phyloP scores from a whole-genome alignment of 1,284 basidiomycete genomes.

The Leccinum griseonigrum region DNA sequence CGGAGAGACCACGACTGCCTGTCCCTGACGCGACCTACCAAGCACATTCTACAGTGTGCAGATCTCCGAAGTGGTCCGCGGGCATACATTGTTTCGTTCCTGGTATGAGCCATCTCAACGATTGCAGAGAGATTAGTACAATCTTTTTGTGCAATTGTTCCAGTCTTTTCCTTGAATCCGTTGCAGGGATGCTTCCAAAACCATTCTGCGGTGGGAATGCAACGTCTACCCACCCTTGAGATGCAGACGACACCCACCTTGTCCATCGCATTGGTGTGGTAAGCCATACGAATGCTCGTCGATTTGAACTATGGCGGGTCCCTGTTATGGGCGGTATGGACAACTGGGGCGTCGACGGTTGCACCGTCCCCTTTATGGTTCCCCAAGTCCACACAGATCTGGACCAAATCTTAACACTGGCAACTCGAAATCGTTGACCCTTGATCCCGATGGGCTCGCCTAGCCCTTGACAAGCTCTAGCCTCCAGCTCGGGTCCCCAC shows the following conservation, averaged over 20 bases:
- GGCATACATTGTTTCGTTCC: not conserved
- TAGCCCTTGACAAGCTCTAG: conserved; percentile 7
- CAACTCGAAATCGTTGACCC: not conserved
- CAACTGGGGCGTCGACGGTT: not conserved
- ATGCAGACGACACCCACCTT: not conserved
- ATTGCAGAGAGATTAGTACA: not conserved
- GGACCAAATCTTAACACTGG: not conserved
- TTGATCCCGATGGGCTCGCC: conserved; percentile 4
- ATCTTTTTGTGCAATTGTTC: not conserved
- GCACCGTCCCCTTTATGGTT: not conserved
- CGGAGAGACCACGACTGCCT: not conserved
- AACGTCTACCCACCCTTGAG: not conserved
- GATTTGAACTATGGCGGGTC: not conserved
- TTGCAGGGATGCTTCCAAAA: not conserved
- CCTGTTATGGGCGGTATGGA: not conserved
- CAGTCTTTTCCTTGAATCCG: not conserved
- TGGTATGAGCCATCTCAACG: not conserved
- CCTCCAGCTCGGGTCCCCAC: not conserved
- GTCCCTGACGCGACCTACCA: not conserved
- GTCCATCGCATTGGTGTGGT: not conserved
- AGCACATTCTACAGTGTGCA: not conserved
- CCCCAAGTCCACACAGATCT: conserved; percentile 1
- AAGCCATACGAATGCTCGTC: not conserved
- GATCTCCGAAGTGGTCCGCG: not conserved
- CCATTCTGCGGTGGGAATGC: not conserved